These are phyloP conservation scores for Corynascus novoguineensis DNA, from an alignment of 495 filamentous ascomycete species.

Conservation along the genomic window DNA sequence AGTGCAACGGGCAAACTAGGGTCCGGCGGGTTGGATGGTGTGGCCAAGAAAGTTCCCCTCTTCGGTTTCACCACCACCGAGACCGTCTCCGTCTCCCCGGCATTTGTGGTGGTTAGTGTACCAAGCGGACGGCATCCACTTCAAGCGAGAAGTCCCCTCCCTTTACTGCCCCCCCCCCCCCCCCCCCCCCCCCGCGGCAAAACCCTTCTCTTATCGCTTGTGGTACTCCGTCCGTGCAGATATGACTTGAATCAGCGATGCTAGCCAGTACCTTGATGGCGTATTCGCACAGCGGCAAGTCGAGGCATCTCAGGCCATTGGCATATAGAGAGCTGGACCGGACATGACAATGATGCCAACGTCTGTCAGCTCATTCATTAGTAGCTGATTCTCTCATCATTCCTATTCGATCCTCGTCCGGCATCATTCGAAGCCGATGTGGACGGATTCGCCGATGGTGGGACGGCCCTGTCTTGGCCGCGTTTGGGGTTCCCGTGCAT, in stretches of 20 bases:
- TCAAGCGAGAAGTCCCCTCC: conserved; percentile 18
- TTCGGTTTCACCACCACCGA: conserved; percentile 9
- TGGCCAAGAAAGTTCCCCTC: conserved; percentile 8
- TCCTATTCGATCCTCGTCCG: no score
- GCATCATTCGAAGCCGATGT: background rate
- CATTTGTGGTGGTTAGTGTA: conserved; percentile 21
- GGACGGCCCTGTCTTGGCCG: conserved; percentile 1
- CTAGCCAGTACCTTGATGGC: background rate
- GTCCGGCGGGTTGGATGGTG: background rate
- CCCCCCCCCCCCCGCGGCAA: no score
- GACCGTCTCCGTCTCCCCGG: conserved; percentile 16
- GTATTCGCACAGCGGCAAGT: background rate
- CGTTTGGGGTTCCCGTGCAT: conserved; percentile 6
- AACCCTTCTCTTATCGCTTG: no score
- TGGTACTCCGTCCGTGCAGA: no score
- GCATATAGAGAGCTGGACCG: background rate
- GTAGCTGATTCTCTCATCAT: no score
- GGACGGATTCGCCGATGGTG: conserved; percentile 16
- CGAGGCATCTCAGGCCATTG: background rate
- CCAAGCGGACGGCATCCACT: conserved; percentile 13
- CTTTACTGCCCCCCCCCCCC: no score
- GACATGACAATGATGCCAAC: background rate
- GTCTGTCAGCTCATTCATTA: background rate
- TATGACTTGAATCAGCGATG: background rate
- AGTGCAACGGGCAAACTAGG: background rate